Evolutionary conservation across 176 grass and related monocot genomes (phyloP).

Genomic region (Rhynchospora tenuis): DNA sequence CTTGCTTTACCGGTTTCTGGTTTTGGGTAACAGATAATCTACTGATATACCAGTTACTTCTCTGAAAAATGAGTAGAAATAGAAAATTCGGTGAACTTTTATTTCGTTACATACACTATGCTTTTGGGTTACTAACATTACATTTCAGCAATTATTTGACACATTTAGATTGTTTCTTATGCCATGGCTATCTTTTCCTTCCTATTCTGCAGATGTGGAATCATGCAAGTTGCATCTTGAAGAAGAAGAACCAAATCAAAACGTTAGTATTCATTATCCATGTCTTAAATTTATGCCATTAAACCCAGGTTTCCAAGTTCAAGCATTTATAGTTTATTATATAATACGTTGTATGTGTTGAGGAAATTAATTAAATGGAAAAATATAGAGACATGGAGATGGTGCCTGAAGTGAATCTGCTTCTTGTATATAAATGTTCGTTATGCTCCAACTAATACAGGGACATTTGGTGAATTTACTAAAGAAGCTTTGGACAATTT

Average conservation of each 20-base stretch:
- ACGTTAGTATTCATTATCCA: conserved; percentile 33
- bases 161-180: conserved; percentile 12
- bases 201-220: conserved; percentile 83
- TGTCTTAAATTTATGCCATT: background rate
- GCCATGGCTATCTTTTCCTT: background rate
- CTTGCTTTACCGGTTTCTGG: background rate
- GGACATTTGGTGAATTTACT: background rate
- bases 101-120: background rate
- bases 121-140: background rate
- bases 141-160: background rate
- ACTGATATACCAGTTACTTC: background rate
- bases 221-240: conserved; percentile 75
- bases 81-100: background rate
- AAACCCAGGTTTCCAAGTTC: background rate
- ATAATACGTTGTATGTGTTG: background rate
- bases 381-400: background rate
- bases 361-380: background rate
- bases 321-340: too few relatives aligned
- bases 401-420: background rate
- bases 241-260: conserved; percentile 94
- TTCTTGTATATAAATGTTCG: background rate
- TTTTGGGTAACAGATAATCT: background rate
- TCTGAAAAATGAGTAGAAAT: background rate
- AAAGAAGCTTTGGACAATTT: background rate
- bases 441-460: background rate